Evolutionary conservation across 2,329 filamentous ascomycete genomes (phyloP).

Genomic region (Blumeriella jaapii): DNA sequence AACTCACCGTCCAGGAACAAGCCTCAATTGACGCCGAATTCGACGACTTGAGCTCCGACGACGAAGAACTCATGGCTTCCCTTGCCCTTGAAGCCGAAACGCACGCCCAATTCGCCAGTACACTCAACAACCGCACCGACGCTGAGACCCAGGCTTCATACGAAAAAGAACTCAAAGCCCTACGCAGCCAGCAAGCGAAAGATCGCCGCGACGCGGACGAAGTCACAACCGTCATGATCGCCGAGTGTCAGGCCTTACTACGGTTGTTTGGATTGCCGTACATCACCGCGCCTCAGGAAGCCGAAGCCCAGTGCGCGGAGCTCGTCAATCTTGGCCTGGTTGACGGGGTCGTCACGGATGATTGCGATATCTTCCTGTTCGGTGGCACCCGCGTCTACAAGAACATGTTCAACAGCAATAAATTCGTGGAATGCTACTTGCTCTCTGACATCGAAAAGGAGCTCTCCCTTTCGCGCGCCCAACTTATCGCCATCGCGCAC

Average conservation of each 20-base stretch:
- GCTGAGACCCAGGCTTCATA: conserved; percentile 66
- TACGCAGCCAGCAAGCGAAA: conserved; percentile 92
- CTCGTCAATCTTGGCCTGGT: conserved; percentile 78
- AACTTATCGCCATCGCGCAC: conserved; percentile 83
- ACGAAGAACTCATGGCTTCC: conserved; percentile 77
- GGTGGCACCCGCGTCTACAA: conserved; percentile 96
- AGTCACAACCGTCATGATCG: conserved; percentile 90
- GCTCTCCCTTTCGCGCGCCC: conserved; percentile 72
- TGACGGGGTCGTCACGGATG: conserved; percentile 95
- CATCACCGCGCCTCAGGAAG: conserved; percentile 97
- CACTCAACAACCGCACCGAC: conserved; percentile 65
- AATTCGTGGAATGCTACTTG: conserved; percentile 95
- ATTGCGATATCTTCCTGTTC: conserved; percentile 93
- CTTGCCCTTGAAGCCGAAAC: conserved; percentile 87
- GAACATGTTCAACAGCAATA: conserved; percentile 99
- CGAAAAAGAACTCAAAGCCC: conserved; percentile 73
- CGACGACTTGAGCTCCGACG: conserved; percentile 73
- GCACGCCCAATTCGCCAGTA: conserved; percentile 82
- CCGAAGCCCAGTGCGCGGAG: conserved; percentile 93
- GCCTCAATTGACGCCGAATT: conserved; percentile 31
- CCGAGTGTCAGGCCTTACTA: conserved; percentile 85
- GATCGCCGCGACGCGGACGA: conserved; percentile 93
- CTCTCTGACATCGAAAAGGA: conserved; percentile 75
- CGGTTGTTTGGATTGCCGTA: conserved; percentile 89
- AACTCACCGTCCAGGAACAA: conserved; percentile 11